Evolutionary conservation across 345 rosid genomes (phyloP), one percentile per base, ranked within the genome.

Genomic region (Kandelia obovata): DNA sequence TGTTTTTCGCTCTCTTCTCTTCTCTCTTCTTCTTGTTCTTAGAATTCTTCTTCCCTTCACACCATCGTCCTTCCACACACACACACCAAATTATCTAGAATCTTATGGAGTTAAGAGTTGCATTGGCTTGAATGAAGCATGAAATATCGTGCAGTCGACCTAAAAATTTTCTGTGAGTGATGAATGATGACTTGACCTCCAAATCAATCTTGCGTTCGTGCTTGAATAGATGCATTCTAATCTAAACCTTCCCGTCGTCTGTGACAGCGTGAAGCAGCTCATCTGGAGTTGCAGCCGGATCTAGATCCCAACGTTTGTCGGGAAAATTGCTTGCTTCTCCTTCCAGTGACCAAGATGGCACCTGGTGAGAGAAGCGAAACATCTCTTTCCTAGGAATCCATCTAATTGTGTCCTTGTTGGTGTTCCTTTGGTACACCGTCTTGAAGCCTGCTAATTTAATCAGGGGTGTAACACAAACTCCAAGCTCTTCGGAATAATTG

Each of bases 231-330:
- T 66, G 71, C 63, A 61, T 63, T 61, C 79, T 75, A 81, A 64
- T 61, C 79, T 75, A 81, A 64, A 75, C 78, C 73, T 78, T 75
- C 52, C 62, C 74, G 73, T 84, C 75, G 73, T 84, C 85, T 63
- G 86, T 69, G 70, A 51, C 78, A 3, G 75, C 73, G 53, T 88
- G 87, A 70, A 95, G 99, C 82, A 95, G 81, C 76, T 88, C 92
- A 51, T 95, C 99, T 5, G 99, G 98, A 64, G 96, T 95, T 21
- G 99, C 99, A 26, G 99, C 99, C 0, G 99, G 96, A 73, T 95
- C 99, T 46, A 95, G 79, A 86, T 95, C 99, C 96, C 97, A 95
- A 61, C 97, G 92, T 58, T 83, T 85, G 56, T 83, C 92, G 0
- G 96, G 92, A 43, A 92, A 65, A 51, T 74, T 85, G 37, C 68